Evolutionary conservation across 768 basidiomycete species (phyloP).

Genomic region (Mycena crocata): DNA sequence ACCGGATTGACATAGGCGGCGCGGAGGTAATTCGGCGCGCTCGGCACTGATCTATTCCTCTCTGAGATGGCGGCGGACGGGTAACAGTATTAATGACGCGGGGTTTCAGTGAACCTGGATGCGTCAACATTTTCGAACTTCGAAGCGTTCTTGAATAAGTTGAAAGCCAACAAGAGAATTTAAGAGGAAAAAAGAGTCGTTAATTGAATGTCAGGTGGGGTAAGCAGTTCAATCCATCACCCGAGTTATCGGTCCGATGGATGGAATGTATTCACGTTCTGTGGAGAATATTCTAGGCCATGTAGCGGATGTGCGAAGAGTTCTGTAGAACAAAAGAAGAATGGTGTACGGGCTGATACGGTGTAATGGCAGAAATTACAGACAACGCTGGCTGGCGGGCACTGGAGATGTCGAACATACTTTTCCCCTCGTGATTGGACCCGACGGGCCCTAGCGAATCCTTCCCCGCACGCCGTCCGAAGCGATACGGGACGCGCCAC

Average conservation of each 20-base stretch:
- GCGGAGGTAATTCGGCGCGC: background rate
- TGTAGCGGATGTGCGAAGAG: background rate
- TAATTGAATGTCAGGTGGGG: background rate
- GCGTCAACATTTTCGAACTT: background rate
- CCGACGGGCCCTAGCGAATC: background rate
- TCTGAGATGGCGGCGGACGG: no score
- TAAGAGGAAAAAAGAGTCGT: background rate
- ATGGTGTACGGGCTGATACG: background rate
- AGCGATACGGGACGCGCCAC: background rate
- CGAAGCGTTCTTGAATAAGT: background rate
- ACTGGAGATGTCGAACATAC: background rate
- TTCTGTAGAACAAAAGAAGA: conserved; percentile 20
- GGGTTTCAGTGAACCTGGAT: no score
- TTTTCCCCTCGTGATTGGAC: background rate
- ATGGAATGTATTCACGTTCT: conserved; percentile 8
- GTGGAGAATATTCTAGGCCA: conserved; percentile 22
- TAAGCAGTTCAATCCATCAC: background rate
- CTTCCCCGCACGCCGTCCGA: background rate
- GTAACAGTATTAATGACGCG: no score
- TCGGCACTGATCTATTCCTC: no score
- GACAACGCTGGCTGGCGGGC: background rate
- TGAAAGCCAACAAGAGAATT: background rate
- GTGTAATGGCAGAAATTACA: background rate
- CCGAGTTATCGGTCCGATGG: background rate
- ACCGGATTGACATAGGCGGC: background rate